Percentiles rank a stretch among this genome's conserved stretches.
Evolutionary conservation across 177 flowering plant genomes (phyloP).

Genomic region (Tripterygium wilfordii): DNA sequence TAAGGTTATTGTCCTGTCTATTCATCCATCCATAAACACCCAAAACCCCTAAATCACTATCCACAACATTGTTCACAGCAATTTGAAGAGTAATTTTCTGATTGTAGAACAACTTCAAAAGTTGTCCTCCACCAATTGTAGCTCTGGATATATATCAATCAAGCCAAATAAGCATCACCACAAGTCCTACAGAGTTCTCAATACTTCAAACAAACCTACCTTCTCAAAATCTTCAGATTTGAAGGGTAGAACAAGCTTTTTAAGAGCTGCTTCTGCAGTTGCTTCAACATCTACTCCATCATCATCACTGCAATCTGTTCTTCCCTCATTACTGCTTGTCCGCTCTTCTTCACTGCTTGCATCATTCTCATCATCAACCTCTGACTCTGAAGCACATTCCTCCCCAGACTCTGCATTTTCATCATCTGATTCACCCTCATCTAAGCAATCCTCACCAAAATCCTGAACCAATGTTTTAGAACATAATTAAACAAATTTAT

Average conservation of each 20-base stretch:
- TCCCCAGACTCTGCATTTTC: conserved; percentile 55
- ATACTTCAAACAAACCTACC: conserved; percentile 27
- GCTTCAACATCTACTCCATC: conserved; percentile 56
- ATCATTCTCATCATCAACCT: conserved; percentile 78
- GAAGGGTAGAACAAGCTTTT: conserved; percentile 68
- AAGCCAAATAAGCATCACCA: not conserved
- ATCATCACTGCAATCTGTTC: conserved; percentile 63
- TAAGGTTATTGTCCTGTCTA: too few relatives aligned
- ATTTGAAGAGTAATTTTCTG: too few relatives aligned
- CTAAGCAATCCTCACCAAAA: conserved; percentile 60
- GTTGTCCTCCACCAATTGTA: too few relatives aligned
- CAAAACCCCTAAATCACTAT: too few relatives aligned
- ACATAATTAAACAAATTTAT: conserved; percentile 3
- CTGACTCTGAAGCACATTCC: conserved; percentile 67
- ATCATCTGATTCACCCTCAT: conserved; percentile 78
- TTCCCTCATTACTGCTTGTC: conserved; percentile 66
- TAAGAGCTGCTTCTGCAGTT: conserved; percentile 74
- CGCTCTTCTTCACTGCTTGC: conserved; percentile 69
- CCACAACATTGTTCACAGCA: too few relatives aligned
- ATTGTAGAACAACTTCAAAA: too few relatives aligned
- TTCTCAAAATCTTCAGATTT: conserved; percentile 68
- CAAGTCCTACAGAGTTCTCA: too few relatives aligned
- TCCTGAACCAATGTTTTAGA: too few relatives aligned
- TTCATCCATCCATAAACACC: too few relatives aligned
- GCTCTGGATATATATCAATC: too few relatives aligned